Evolutionary conservation across 1,284 basidiomycete genomes (phyloP).

Genomic region (Sporisorium reilianum): DNA sequence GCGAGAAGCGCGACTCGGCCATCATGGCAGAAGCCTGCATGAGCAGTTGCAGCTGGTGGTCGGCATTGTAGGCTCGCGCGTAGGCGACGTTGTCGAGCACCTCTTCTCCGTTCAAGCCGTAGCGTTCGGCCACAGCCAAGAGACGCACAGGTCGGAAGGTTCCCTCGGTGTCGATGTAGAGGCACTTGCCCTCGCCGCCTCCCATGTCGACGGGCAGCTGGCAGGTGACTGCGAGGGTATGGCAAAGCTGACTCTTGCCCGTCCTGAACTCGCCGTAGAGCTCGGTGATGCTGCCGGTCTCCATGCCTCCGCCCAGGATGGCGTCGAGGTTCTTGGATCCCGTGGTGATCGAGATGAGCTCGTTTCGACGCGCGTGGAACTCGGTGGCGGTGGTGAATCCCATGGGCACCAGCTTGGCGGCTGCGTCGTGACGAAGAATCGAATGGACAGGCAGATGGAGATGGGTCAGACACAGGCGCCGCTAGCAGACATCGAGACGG

Average conservation of each 20-base stretch:
- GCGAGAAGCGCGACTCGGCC: constrained; percentile 80
- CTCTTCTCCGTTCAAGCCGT: constrained; percentile 95
- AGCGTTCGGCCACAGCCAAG: constrained; percentile 93
- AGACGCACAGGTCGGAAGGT: constrained; percentile 97
- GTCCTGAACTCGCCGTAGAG: constrained; percentile 98
- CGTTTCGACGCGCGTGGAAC: constrained; percentile 90
- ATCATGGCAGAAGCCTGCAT: constrained; percentile 89
- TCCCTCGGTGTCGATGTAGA: constrained; percentile 99
- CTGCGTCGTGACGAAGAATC: constrained; percentile 71
- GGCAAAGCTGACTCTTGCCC: constrained; percentile 97
- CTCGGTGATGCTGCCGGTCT: constrained; percentile 98
- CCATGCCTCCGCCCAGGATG: constrained; percentile 94
- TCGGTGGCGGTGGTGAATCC: constrained; percentile 99
- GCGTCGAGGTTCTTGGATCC: constrained; percentile 97
- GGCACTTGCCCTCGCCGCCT: constrained; percentile 97
- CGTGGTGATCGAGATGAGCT: constrained; percentile 95
- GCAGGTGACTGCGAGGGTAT: constrained; percentile 97
- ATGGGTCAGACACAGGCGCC: not conserved
- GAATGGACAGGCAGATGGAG: not conserved
- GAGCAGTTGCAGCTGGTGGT: constrained; percentile 92
- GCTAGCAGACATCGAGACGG: not conserved
- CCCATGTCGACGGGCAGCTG: constrained; percentile 97
- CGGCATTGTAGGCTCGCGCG: constrained; percentile 97
- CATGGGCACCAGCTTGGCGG: constrained; percentile 93
- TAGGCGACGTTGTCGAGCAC: constrained; percentile 99